Conservation (phyloP, 495 filamentous ascomycete species). For the Penicillium odoratum region DNA sequence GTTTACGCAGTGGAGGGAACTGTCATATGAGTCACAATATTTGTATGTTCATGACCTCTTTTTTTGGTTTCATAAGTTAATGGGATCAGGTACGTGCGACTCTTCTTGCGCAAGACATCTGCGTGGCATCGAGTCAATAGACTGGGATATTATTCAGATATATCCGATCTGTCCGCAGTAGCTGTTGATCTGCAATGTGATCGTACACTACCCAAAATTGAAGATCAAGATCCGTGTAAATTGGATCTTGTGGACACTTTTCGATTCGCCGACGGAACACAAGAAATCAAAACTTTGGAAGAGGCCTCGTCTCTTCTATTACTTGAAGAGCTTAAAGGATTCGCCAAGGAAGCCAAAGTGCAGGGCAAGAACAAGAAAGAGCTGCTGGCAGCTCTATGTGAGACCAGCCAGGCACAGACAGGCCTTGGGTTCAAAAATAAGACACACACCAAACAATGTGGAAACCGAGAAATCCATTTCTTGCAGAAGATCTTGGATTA, state of each 20-base stretch:
- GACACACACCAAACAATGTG: slow-evolving; percentile 48
- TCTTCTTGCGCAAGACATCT: slow-evolving; percentile 94
- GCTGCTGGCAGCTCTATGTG: slow-evolving; percentile 67
- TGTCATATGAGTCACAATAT: slow-evolving; percentile 89
- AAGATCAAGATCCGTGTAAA: slow-evolving; percentile 45
- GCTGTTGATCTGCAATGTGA: slow-evolving; percentile 55
- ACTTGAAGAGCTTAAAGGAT: slow-evolving; percentile 79
- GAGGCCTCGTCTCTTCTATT: slow-evolving; percentile 79
- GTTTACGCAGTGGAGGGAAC: slow-evolving; percentile 70
- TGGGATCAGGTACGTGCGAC: slow-evolving; percentile 70
- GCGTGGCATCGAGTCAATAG: slow-evolving; percentile 85
- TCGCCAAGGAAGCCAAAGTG: slow-evolving; percentile 85
- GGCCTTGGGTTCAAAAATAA: slow-evolving; percentile 64
- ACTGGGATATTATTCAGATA: slow-evolving; percentile 78
- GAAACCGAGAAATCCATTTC: slow-evolving; percentile 60
- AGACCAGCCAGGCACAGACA: slow-evolving; percentile 68
- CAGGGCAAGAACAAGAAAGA: slow-evolving; percentile 89
- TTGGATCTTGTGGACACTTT: slow-evolving; percentile 54
- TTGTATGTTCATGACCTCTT: slow-evolving; percentile 56
- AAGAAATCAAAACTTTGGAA: slow-evolving; percentile 75
- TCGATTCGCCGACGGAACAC: slow-evolving; percentile 76
- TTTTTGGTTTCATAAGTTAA: background rate
- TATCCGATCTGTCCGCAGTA: slow-evolving; percentile 67
- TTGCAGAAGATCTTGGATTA: slow-evolving; percentile 74
- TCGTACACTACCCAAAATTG: slow-evolving; percentile 38